phyloP scores from a whole-genome alignment of 768 basidiomycete genomes.

The Glaciozyma martinii region DNA sequence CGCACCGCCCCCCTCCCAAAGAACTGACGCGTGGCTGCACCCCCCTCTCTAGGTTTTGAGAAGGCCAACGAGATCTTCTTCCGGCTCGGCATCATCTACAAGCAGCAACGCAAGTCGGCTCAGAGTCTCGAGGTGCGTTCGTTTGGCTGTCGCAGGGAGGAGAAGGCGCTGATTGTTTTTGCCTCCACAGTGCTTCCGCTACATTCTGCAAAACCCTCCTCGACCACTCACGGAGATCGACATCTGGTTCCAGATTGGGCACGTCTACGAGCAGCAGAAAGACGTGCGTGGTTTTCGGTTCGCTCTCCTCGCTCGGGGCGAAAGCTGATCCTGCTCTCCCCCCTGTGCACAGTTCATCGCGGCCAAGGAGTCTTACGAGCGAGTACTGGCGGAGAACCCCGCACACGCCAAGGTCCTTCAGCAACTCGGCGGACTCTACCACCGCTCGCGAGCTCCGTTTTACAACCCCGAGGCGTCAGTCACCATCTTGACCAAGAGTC shows the following conservation, averaged over 20 bases:
- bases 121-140: conserved; percentile 56
- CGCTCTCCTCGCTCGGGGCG: neutral
- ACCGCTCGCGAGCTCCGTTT: conserved; percentile 88
- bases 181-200: conserved; percentile 65
- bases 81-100: conserved; percentile 96
- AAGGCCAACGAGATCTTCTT: conserved; percentile 98
- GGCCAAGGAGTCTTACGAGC: conserved; percentile 92
- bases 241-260: conserved; percentile 99
- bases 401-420: conserved; percentile 94
- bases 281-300: conserved; percentile 55
- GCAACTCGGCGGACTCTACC: conserved; percentile 95
- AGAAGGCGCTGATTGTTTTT: neutral
- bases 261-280: conserved; percentile 94
- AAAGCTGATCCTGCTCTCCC: neutral
- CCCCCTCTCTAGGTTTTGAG: conserved; percentile 66
- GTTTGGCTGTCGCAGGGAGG: neutral
- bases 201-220: conserved; percentile 90
- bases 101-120: conserved; percentile 90
- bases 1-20: neutral
- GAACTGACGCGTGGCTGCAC: neutral
- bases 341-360: conserved; percentile 57
- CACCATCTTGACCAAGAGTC: conserved; percentile 81
- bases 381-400: conserved; percentile 85
- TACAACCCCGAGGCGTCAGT: conserved; percentile 94
- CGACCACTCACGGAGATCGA: conserved; percentile 92